Evolutionary conservation across 805 yeast species (phyloP).

Genomic region (Candida endomychidarum): DNA sequence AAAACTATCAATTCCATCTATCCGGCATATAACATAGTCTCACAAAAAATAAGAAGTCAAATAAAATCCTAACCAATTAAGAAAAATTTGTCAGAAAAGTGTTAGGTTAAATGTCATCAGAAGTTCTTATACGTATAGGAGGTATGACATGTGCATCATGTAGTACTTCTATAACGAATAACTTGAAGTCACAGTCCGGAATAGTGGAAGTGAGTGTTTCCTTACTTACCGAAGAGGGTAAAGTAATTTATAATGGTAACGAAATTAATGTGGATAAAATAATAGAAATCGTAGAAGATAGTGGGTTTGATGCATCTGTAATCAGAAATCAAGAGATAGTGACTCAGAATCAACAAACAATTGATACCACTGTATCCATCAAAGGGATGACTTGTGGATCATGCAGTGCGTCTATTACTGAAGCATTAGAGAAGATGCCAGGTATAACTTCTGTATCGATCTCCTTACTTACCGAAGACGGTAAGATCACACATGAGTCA

Average conservation of each 20-base stretch:
- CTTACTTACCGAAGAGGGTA: slow-evolving; percentile 69
- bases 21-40: background rate
- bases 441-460: slow-evolving; percentile 30
- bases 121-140: slow-evolving; percentile 10
- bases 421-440: slow-evolving; percentile 23
- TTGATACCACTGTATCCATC: slow-evolving; percentile 28
- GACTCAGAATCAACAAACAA: background rate
- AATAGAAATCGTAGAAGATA: slow-evolving; percentile 27
- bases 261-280: slow-evolving; percentile 16
- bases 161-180: slow-evolving; percentile 60
- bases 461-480: slow-evolving; percentile 39
- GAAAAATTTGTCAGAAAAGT: too few species aligned
- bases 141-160: slow-evolving; percentile 96
- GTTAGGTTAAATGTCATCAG: background rate
- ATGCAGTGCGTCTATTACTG: slow-evolving; percentile 41
- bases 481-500: slow-evolving; percentile 27
- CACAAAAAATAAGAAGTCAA: background rate
- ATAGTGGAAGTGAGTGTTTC: slow-evolving; percentile 61
- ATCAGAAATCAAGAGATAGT: background rate
- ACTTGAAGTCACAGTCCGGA: slow-evolving; percentile 47
- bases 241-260: slow-evolving; percentile 44
- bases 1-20: too few species aligned
- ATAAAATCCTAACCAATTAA: too few species aligned
- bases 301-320: slow-evolving; percentile 58
- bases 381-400: slow-evolving; percentile 46